Evolutionary conservation across 2,329 filamentous ascomycete genomes (phyloP).

Genomic region (Colletotrichum nymphaeae): DNA sequence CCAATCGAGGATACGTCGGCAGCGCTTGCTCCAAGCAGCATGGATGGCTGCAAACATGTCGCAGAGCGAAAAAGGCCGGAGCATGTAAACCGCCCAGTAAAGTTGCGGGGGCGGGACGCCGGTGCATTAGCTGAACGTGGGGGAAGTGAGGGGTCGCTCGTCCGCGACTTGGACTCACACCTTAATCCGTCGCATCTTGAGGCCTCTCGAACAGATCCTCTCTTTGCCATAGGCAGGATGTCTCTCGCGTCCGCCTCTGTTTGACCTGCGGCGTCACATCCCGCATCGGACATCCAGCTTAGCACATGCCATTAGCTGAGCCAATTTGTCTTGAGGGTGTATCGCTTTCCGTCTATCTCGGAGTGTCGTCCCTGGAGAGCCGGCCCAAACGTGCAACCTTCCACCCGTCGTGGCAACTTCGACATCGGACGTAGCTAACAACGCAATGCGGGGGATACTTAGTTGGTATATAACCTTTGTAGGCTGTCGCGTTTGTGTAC

Average conservation of each 20-base stretch:
- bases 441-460: slow-evolving; percentile 15
- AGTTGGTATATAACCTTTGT: slow-evolving; percentile 23
- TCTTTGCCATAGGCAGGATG: slow-evolving; percentile 17
- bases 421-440: not conserved
- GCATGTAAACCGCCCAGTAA: not conserved
- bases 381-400: not conserved
- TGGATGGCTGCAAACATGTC: slow-evolving; percentile 17
- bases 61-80: slow-evolving; percentile 1
- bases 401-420: not conserved
- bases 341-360: not conserved
- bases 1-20: slow-evolving; percentile 5
- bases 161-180: slow-evolving; percentile 22
- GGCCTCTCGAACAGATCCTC: slow-evolving; percentile 11
- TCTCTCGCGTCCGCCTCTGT: not conserved
- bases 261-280: not conserved
- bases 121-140: slow-evolving; percentile 47
- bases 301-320: slow-evolving; percentile 29
- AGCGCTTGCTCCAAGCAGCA: slow-evolving; percentile 15
- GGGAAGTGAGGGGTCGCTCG: slow-evolving; percentile 42
- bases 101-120: slow-evolving; percentile 22
- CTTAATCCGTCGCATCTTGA: slow-evolving; percentile 28
- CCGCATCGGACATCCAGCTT: slow-evolving; percentile 7
- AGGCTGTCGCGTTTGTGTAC: not conserved
- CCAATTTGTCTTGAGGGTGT: not conserved
- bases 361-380: not conserved